A percentile compares a stretch with the other conserved stretches of the same genome.
Evolutionary conservation across 768 basidiomycete species (phyloP).

Genomic region (Mycena crocata): DNA sequence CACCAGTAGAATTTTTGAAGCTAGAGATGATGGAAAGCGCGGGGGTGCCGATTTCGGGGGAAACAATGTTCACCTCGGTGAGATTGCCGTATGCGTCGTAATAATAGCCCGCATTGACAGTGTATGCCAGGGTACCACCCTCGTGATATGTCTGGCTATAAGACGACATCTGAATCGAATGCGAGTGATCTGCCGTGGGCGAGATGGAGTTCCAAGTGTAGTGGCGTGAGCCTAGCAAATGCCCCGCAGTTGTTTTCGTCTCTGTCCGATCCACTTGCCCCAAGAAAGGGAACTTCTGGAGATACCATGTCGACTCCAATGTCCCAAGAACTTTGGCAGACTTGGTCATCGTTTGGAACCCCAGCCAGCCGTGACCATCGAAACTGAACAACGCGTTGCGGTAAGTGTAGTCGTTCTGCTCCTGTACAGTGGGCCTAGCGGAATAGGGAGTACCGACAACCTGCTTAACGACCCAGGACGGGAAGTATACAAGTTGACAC

Average conservation of each 20-base stretch:
- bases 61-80: constrained; percentile 7
- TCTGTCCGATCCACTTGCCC: constrained; percentile 19
- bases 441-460: constrained; percentile 16
- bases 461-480: constrained; percentile 26
- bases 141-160: too few relatives aligned
- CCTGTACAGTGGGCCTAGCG: constrained; percentile 9
- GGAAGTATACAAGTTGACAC: constrained; percentile 26
- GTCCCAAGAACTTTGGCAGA: constrained; percentile 13
- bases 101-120: constrained; percentile 16
- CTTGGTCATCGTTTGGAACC: constrained; percentile 26
- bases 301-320: constrained; percentile 11
- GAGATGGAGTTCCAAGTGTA: too few relatives aligned
- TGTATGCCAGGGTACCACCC: background rate
- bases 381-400: constrained; percentile 22
- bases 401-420: constrained; percentile 27
- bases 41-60: too few relatives aligned
- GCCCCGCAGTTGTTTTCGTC: constrained; percentile 1
- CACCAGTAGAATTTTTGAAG: background rate
- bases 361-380: constrained; percentile 25
- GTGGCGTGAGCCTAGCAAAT: background rate
- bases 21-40: background rate
- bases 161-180: too few relatives aligned
- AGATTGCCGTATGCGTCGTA: constrained; percentile 20
- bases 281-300: constrained; percentile 22
- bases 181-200: too few relatives aligned